Conservation (phyloP, 352 stramenopile species). For the Globisporangium paddicum region DNA sequence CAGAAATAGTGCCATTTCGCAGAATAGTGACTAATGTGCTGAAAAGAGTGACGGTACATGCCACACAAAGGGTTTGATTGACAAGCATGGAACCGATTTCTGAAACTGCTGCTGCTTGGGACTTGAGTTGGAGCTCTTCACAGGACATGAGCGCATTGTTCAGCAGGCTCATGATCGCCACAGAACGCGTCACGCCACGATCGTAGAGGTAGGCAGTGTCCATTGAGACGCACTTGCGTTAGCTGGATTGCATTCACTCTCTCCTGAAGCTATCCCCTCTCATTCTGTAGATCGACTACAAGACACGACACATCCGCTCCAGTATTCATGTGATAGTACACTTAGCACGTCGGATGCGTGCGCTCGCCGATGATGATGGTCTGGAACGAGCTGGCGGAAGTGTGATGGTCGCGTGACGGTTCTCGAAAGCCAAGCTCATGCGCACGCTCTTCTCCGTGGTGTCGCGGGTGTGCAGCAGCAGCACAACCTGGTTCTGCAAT, state of each 20-base stretch:
- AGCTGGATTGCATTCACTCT: too few relatives aligned
- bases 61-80: neutral
- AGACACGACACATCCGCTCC: too few relatives aligned
- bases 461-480: constrained; percentile 38
- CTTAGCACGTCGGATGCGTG: neutral
- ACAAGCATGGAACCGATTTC: constrained; percentile 1
- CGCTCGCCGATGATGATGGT: constrained; percentile 11
- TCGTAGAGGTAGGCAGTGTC: too few relatives aligned
- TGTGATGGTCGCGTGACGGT: constrained; percentile 18
- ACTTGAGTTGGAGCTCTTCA: too few relatives aligned
- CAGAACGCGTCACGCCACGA: too few relatives aligned
- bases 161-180: too few relatives aligned
- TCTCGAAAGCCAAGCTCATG: constrained; percentile 18
- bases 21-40: neutral
- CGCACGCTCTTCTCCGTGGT: constrained; percentile 21
- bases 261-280: too few relatives aligned
- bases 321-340: neutral
- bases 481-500: constrained; percentile 22
- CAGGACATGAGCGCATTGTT: too few relatives aligned
- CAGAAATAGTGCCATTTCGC: neutral
- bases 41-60: too few relatives aligned
- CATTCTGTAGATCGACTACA: too few relatives aligned
- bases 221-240: too few relatives aligned
- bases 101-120: too few relatives aligned
- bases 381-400: constrained; percentile 29